Evolutionary conservation across 257 asterid genomes (phyloP).

Genomic region (Salvia rosmarinus): DNA sequence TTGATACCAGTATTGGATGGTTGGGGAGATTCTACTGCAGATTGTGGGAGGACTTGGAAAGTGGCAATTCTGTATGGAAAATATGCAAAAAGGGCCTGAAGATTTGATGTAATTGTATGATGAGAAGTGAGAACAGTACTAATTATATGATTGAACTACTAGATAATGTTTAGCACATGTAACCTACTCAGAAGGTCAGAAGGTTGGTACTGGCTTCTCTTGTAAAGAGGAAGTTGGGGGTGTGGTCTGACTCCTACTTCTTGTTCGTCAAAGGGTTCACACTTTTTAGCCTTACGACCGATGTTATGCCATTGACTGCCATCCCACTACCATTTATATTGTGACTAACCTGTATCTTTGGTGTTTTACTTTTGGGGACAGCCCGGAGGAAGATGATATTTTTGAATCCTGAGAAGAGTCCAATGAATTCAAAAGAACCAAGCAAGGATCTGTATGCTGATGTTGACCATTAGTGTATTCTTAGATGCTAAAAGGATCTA

Average conservation of each 20-base stretch:
- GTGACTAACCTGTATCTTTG: neutral
- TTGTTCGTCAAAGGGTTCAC: no score
- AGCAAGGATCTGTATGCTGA: no score
- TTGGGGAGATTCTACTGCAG: neutral
- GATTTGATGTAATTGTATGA: neutral
- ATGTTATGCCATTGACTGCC: neutral
- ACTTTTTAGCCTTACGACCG: neutral
- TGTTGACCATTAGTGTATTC: neutral
- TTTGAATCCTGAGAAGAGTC: neutral
- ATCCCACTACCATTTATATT: neutral
- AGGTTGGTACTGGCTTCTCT: no score
- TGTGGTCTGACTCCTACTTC: no score
- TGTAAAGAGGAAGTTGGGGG: no score
- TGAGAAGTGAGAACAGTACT: neutral
- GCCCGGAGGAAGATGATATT: neutral
- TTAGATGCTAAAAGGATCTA: constrained; percentile 5
- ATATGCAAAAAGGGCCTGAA: neutral
- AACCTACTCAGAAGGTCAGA: no score
- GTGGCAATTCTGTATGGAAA: neutral
- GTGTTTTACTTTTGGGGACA: neutral
- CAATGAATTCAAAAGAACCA: neutral
- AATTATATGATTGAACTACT: no score
- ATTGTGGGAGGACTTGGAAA: neutral
- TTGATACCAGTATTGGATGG: neutral
- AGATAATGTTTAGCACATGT: no score